Evolutionary conservation across 768 basidiomycete genomes (phyloP), one percentile per base, ranked within the genome.

Genomic region (Trametopsis cervina): DNA sequence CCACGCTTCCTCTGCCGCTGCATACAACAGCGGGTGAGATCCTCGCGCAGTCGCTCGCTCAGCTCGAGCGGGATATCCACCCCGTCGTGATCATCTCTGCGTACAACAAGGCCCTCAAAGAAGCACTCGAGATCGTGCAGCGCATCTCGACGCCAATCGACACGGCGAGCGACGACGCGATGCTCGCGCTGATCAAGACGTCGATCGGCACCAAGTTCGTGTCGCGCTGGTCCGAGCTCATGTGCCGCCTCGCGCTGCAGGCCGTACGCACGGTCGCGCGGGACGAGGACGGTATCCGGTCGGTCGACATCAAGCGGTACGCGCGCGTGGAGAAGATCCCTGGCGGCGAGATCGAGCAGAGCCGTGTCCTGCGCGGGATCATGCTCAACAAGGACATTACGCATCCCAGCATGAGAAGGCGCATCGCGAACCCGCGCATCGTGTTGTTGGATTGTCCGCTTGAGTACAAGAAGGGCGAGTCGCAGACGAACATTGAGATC

Each of bases 311-410:
- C 69, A 98, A 99, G 72, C 86, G 96, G 22, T 97, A 99, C 60
- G 95, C 93, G 3, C 78, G 95, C 10, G 91, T 98, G 7, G 96
- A 99, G 68, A 99, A 98, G 70, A 76, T 99, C 9, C 92, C 96
- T 1, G 96, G 96, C 7, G 95, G 95, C 10, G 93, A 95, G 68
- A 97, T 99, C 58, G 96, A 99, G 69, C 78, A 94, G 51, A 89
- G 86, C 50, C 69, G 71, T 51, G 95, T 98, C 3, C 66, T 98
- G 47, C 79, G 75, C 45, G 95, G 96, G 40, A 85, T 99, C 46
- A 92, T 99, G 85, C 67, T 98, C 58, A 99, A 98, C 80, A 98
- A 99, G 75, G 96, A 98, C 63, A 88, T 99, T 58, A 96, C 92
- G 0, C 96, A 98, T 67, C 94, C 96, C 9, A 83, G 89, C 57